Evolutionary conservation across 2,329 filamentous ascomycete species (phyloP).

Genomic region (Fusarium nematophilum): DNA sequence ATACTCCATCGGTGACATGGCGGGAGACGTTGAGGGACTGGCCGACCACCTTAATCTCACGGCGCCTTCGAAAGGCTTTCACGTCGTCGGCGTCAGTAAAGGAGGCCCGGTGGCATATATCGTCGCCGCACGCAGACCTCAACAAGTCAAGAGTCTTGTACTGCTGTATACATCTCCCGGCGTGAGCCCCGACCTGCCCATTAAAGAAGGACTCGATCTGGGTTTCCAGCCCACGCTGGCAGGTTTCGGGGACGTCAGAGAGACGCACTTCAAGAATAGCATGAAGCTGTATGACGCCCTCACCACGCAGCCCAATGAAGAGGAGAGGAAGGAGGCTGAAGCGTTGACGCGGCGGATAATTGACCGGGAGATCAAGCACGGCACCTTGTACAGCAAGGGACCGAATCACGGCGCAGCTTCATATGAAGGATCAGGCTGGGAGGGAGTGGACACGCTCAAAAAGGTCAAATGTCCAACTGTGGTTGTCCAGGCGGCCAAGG

Average conservation of each 20-base stretch:
- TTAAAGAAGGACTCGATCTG: neutral
- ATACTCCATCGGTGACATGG: slow-evolving; percentile 45
- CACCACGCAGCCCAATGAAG: slow-evolving; percentile 17
- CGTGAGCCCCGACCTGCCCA: slow-evolving; percentile 21
- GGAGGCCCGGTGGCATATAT: slow-evolving; percentile 42
- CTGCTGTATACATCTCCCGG: slow-evolving; percentile 42
- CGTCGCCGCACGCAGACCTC: slow-evolving; percentile 30
- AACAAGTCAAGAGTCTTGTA: slow-evolving; percentile 36
- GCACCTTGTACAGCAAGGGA: slow-evolving; percentile 43
- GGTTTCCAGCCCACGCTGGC: neutral
- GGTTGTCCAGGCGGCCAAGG: slow-evolving; percentile 45
- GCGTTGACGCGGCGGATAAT: too few relatives aligned
- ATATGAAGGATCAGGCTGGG: slow-evolving; percentile 37
- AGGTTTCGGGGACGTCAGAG: slow-evolving; percentile 3
- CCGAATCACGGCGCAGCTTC: slow-evolving; percentile 43
- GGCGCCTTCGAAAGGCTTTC: slow-evolving; percentile 23
- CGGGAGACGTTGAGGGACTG: slow-evolving; percentile 42
- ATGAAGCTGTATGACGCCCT: slow-evolving; percentile 16
- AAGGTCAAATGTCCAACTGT: slow-evolving; percentile 41
- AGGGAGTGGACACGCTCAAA: slow-evolving; percentile 33
- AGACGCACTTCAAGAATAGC: neutral
- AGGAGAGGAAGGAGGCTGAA: slow-evolving; percentile 12
- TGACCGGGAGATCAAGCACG: slow-evolving; percentile 29
- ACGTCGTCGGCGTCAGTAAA: slow-evolving; percentile 43
- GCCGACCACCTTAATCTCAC: slow-evolving; percentile 42